Evolutionary conservation across 352 stramenopile genomes (phyloP).

Genomic region (Pythium dissotocum): DNA sequence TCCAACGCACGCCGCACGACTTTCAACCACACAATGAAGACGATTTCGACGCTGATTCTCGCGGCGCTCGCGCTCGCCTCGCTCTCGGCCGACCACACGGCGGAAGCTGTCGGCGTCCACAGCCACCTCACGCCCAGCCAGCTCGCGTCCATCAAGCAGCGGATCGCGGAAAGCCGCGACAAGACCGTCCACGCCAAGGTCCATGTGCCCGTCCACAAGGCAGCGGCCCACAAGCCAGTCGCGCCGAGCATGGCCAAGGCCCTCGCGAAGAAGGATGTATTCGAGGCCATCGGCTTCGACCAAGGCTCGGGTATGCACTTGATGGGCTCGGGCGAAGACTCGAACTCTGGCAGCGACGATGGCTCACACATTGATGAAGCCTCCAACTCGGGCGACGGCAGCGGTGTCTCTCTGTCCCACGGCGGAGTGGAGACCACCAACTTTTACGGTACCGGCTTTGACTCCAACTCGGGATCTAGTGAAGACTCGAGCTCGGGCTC

Average conservation of each 20-base stretch:
- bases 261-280: background rate
- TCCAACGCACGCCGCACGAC: background rate
- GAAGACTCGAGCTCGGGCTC: slow-evolving; percentile 3
- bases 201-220: background rate
- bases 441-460: background rate
- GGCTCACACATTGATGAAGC: background rate
- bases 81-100: slow-evolving; percentile 8
- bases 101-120: background rate
- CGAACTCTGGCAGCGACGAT: background rate
- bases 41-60: slow-evolving; percentile 11
- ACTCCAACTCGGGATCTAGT: background rate
- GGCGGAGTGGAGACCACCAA: background rate
- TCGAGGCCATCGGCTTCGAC: slow-evolving; percentile 9
- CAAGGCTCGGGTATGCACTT: background rate
- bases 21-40: slow-evolving; percentile 17
- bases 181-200: background rate
- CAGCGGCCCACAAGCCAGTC: background rate
- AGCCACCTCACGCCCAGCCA: background rate
- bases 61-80: slow-evolving; percentile 19
- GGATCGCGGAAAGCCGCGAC: background rate
- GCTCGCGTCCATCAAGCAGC: slow-evolving; percentile 4
- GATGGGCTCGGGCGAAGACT: background rate
- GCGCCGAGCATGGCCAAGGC: background rate
- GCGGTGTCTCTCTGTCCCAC: background rate
- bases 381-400: background rate